Evolutionary conservation across 768 basidiomycete species (phyloP), one percentile per base, ranked within the genome.

Genomic region (Podaxis pistillaris): DNA sequence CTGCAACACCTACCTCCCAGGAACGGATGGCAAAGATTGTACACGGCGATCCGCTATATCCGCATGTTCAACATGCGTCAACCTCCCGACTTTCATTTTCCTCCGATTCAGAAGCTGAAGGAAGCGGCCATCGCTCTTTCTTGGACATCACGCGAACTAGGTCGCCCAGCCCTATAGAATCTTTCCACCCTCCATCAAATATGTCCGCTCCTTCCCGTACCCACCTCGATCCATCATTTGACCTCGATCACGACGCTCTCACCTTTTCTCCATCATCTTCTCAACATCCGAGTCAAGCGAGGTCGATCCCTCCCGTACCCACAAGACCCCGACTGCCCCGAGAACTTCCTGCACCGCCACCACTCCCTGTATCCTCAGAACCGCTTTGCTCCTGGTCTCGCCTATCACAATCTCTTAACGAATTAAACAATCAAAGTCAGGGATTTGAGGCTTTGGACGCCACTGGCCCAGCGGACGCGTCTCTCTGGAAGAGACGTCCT

Each of bases 161-260:
- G 8, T 64, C 72, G 1, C 62, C 68, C 3, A 86, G 81, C 58
- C 82, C 83, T 44, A 75, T 81, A 24, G 84, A 84, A 56, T 85
- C 83, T 2, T 76, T 73, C 65, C 82, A 75, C 63, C 79, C 80
- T 3, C 66, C 68, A n/a, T 75, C 77, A 0, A 74, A 73, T 1
- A 69, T 77, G 1, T 76, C 73, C 3, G 77, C 81, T 1, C 83
- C 83, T 12, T 79, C 83, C 0, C 81, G 79, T 65, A 73, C 68
- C 1, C 78, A 80, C 61, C 66, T 79, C 60, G 78, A 81, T 63
- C 78, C 81, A 4, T 72, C 75, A 4, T 81, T 76, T 64, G 78
- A 80, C 60, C 70, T 65, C 5, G 64, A 71, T 24, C 62, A 73
- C 13, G 36, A 38, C 33, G 63, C 71, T 12, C 78, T 77, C 0